A percentile compares a stretch with the other conserved stretches of the same genome.
Conservation (phyloP, 1,139 yeast species). For the Pichia sorboxylosa region DNA sequence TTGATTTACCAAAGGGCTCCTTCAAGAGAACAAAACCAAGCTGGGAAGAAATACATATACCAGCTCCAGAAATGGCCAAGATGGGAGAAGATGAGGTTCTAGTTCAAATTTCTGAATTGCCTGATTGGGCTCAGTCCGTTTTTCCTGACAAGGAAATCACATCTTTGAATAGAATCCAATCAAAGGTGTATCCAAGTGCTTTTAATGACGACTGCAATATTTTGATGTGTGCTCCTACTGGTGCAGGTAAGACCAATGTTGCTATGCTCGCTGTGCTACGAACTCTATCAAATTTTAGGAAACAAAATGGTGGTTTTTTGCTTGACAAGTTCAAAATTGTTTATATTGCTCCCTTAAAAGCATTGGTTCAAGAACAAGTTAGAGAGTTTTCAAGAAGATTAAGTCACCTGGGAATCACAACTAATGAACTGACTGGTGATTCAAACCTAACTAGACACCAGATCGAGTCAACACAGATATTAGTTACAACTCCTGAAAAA, state of each 20-base stretch:
- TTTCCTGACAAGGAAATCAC: conserved; percentile 61
- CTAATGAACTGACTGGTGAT: conserved; percentile 88
- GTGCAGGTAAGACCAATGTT: conserved; percentile 96
- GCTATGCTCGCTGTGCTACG: conserved; percentile 72
- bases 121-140: conserved; percentile 71
- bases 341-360: conserved; percentile 89
- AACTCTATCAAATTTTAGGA: conserved; percentile 44
- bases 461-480: conserved; percentile 64
- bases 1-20: conserved; percentile 73
- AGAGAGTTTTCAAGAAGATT: conserved; percentile 71
- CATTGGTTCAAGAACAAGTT: conserved; percentile 91
- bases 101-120: conserved; percentile 52
- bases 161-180: conserved; percentile 71
- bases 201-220: conserved; percentile 61
- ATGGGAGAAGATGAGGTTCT: conserved; percentile 35
- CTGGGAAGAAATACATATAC: conserved; percentile 83
- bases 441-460: conserved; percentile 68
- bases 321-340: conserved; percentile 62
- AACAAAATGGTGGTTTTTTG: conserved; percentile 37
- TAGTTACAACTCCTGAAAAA: conserved; percentile 72
- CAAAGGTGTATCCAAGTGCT: conserved; percentile 69
- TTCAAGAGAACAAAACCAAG: conserved; percentile 59
- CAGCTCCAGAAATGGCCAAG: conserved; percentile 47
- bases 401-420: conserved; percentile 55
- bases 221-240: conserved; percentile 92